phyloP scores from a whole-genome alignment of 805 yeast species.

The Kodamaea lidongshanica region DNA sequence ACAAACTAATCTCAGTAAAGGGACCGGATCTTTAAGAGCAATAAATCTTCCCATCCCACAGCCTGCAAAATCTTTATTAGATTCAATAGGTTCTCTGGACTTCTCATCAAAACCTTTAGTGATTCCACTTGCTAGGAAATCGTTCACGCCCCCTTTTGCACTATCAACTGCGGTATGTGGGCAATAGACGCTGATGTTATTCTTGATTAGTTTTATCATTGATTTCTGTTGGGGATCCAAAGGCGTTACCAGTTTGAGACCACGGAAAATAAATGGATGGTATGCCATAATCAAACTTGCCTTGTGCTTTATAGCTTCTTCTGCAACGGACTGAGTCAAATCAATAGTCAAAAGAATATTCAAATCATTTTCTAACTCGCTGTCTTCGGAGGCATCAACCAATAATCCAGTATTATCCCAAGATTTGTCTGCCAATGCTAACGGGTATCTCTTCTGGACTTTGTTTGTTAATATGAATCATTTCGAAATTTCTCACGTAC shows the following conservation, averaged over 20 bases:
- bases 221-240: conserved; percentile 77
- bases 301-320: conserved; percentile 64
- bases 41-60: conserved; percentile 84
- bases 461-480: conserved; percentile 9
- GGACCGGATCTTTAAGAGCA: conserved; percentile 36
- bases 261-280: conserved; percentile 88
- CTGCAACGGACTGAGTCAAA: conserved; percentile 73
- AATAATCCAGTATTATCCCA: conserved; percentile 97
- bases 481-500: conserved; percentile 27
- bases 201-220: conserved; percentile 61
- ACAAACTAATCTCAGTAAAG: conserved; percentile 40
- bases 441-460: conserved; percentile 77
- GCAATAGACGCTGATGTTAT: conserved; percentile 81
- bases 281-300: conserved; percentile 71
- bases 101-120: conserved; percentile 21
- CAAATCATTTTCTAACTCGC: conserved; percentile 13
- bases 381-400: conserved; percentile 54
- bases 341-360: conserved; percentile 70
- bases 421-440: conserved; percentile 69
- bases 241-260: conserved; percentile 64
- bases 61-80: conserved; percentile 37
- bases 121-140: conserved; percentile 72
- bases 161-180: conserved; percentile 98
- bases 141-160: conserved; percentile 88
- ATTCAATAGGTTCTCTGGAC: conserved; percentile 36